A percentile compares a stretch with the other conserved stretches of the same genome.
phyloP scores from a whole-genome alignment of 148 eudicot genomes.

The Selenicereus undatus region DNA sequence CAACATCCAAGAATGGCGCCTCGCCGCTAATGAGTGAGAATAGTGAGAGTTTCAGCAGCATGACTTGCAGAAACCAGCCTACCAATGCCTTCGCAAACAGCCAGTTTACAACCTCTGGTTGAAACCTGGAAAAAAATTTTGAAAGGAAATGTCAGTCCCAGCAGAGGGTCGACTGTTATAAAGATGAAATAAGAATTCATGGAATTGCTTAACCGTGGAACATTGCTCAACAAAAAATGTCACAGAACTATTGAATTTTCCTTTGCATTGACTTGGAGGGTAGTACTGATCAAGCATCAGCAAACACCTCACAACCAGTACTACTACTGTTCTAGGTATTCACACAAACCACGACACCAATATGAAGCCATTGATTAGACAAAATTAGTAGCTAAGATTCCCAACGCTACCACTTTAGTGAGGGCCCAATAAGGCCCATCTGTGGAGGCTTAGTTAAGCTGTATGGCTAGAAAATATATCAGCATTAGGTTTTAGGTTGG shows the following conservation, averaged over 20 bases:
- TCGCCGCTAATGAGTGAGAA: conserved; percentile 66
- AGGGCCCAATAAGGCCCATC: no score
- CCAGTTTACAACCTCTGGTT: conserved; percentile 46
- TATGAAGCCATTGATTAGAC: no score
- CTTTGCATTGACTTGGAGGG: background rate
- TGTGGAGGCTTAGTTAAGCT: no score
- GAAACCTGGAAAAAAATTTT: conserved; percentile 27
- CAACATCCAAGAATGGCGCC: conserved; percentile 68
- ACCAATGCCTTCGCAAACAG: conserved; percentile 46
- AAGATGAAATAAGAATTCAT: background rate
- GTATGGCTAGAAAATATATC: no score
- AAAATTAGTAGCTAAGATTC: no score
- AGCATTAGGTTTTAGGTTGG: no score
- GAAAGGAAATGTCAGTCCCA: background rate
- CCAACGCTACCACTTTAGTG: no score
- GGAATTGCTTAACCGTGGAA: background rate
- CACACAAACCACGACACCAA: no score
- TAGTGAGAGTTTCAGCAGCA: conserved; percentile 61
- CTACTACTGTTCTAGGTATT: no score
- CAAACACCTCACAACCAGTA: no score
- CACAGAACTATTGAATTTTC: background rate
- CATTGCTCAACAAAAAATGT: background rate
- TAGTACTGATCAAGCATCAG: background rate
- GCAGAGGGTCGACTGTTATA: background rate
- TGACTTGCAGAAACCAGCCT: conserved; percentile 44